Conservation (phyloP, 306 rosid species). For the Vicia villosa region DNA sequence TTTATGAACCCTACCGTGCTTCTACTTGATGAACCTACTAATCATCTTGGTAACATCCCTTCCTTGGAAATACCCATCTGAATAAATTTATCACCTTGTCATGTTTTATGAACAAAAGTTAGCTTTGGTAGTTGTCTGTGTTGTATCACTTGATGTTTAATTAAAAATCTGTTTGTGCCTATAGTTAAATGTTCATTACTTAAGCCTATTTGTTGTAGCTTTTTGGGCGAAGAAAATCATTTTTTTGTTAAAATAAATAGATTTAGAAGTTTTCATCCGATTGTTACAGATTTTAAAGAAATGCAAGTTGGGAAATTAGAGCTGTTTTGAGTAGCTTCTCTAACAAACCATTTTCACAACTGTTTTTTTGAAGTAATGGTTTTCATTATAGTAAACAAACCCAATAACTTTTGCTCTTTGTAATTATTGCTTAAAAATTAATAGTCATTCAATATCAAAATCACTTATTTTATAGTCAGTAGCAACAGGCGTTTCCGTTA, state of each 20-base stretch:
- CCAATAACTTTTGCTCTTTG: too few relatives aligned
- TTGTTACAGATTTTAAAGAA: background rate
- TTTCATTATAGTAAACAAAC: background rate
- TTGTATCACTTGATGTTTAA: background rate
- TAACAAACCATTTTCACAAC: background rate
- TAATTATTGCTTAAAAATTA: too few relatives aligned
- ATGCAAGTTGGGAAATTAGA: background rate
- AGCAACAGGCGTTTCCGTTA: too few relatives aligned
- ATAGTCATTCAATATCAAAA: too few relatives aligned
- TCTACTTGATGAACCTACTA: constrained; percentile 89
- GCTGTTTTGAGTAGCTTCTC: background rate
- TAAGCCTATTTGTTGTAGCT: background rate
- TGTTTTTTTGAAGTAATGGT: background rate
- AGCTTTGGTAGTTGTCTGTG: background rate
- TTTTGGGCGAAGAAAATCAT: background rate
- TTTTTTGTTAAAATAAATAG: background rate
- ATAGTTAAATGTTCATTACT: background rate
- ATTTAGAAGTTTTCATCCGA: background rate
- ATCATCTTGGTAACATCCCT: constrained; percentile 44
- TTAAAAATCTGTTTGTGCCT: constrained; percentile 5
- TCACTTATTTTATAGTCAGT: too few relatives aligned
- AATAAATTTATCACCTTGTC: constrained; percentile 2
- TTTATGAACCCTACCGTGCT: constrained; percentile 94
- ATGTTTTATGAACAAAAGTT: constrained; percentile 1
- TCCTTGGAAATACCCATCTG: background rate